Evolutionary conservation across 257 asterid species (phyloP).

Genomic region (Lavandula angustifolia): DNA sequence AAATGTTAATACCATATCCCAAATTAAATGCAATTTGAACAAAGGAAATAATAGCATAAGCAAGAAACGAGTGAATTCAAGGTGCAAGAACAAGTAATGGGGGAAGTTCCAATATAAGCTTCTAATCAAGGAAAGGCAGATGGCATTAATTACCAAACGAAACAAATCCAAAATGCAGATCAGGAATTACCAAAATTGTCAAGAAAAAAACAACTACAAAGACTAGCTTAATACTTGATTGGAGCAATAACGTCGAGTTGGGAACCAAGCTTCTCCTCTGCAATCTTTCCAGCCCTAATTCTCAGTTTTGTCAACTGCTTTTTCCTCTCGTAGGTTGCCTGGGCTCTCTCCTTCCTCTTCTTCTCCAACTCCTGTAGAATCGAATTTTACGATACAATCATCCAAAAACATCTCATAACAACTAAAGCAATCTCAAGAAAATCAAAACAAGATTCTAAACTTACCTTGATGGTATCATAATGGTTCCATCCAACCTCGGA

Average conservation of each 20-base stretch:
- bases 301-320: conserved; percentile 73
- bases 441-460: too few species aligned
- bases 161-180: conserved; percentile 36
- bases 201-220: conserved; percentile 12
- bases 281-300: conserved; percentile 71
- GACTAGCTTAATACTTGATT: conserved; percentile 55
- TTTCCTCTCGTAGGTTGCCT: conserved; percentile 70
- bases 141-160: conserved; percentile 18
- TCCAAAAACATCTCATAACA: too few species aligned
- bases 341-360: conserved; percentile 89
- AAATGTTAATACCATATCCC: too few species aligned
- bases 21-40: too few species aligned
- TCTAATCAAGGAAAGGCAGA: conserved; percentile 9
- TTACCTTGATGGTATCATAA: too few species aligned
- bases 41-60: background rate
- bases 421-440: too few species aligned
- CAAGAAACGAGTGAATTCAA: too few species aligned
- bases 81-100: background rate
- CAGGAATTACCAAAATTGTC: conserved; percentile 42
- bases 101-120: conserved; percentile 7
- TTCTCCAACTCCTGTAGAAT: conserved; percentile 67
- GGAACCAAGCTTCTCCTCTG: conserved; percentile 76
- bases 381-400: too few species aligned
- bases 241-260: conserved; percentile 70
- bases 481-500: too few species aligned